Base-by-base conservation (phyloP, 2,329 filamentous ascomycete species). In the Colletotrichum scovillei region DNA sequence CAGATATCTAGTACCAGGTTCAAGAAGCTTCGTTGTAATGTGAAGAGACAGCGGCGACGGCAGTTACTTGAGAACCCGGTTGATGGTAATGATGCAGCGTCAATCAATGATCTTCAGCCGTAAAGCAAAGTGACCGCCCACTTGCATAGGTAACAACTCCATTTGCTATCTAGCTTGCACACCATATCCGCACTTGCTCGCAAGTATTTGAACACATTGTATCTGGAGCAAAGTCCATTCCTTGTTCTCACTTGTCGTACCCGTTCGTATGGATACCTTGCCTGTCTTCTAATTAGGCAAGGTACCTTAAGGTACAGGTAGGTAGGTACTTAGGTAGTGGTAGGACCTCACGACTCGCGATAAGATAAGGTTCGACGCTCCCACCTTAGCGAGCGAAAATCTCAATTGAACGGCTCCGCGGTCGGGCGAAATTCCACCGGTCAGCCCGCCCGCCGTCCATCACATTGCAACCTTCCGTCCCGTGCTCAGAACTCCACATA, bases 361-460 rank as follows among this genome's bases (percentile, higher is more conserved):
- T 69, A 65, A 69, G 67, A 69, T 69, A 69, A 69, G 60, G 53
- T 7, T 14, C 49, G 32, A 19, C 8, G 19, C 35, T 42, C 38
- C 57, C 28, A n/a, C 32, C 46, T 22, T 16, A 59, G 67, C 63
- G 42, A 55, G 46, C 60, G 38, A 69, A 70, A 70, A 70, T 67
- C 67, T 70, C 67, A 42, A 42, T 53, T 55, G 28, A 59, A 56
- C 52, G 42, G 22, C 19, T 16, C 63, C 49, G 52, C 52, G 35
- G 30, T 26, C 49, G 35, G 58, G 53, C 26, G 26, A 26, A 6
- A 32, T 64, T 56, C 67, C 52, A 49, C 67, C 56, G 35, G 35
- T 32, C 16, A 53, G 38, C 65, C 68, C 68, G 67, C 67, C 30
- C 30, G 22, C 28, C 14, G 60, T 49, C 3, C 42, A 49, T 49